These are phyloP conservation scores for Sporothrix dimorphospora DNA, from an alignment of 2,329 filamentous ascomycete species.

Conservation along the genomic window DNA sequence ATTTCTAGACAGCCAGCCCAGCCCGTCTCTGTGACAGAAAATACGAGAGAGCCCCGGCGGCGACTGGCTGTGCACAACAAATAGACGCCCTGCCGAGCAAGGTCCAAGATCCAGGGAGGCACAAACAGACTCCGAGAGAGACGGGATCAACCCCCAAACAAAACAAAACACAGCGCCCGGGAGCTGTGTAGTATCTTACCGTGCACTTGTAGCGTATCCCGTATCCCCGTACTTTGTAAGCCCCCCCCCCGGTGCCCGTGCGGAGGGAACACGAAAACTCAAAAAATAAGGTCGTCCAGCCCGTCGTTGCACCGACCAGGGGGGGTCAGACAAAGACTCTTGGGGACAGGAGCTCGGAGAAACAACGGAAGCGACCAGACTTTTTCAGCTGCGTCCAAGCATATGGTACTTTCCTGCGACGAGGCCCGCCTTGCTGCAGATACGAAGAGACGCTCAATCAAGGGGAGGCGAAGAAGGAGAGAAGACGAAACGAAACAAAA, in stretches of 20 bases:
- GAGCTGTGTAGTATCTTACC: neutral
- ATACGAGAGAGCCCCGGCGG: neutral
- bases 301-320: conserved; percentile 12
- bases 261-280: neutral
- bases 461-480: neutral
- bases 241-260: neutral
- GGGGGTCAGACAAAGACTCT: neutral
- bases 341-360: neutral
- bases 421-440: conserved; percentile 4
- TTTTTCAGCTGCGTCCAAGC: neutral
- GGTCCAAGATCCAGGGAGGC: neutral
- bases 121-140: too few species aligned
- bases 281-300: neutral
- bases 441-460: neutral
- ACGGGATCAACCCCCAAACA: neutral
- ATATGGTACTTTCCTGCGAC: neutral
- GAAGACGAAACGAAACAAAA: neutral
- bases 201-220: neutral
- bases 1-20: neutral
- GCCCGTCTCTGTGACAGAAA: neutral
- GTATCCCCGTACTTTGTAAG: neutral
- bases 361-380: neutral
- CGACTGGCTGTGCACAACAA: too few species aligned
- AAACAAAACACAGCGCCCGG: neutral
- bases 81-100: too few species aligned